Conservation (phyloP, 2,329 filamentous ascomycete species). For the Fusarium acutatum region DNA sequence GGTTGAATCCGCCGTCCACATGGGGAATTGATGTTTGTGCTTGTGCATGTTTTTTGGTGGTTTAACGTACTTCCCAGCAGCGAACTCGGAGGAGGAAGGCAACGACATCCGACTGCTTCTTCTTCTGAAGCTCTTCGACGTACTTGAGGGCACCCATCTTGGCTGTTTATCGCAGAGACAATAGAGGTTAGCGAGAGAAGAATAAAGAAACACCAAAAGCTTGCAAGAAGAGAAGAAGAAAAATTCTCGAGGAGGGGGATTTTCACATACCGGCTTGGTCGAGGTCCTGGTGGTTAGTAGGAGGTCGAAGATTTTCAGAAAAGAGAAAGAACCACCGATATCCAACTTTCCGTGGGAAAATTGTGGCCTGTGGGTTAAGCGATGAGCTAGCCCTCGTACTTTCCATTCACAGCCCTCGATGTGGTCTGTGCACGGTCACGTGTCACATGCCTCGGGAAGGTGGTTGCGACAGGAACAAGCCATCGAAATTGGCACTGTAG, state of each 20-base stretch:
- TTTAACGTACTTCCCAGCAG: constrained; percentile 97
- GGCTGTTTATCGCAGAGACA: constrained; percentile 50
- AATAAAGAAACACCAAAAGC: not conserved
- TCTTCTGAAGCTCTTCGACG: constrained; percentile 99
- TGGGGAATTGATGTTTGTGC: constrained; percentile 42
- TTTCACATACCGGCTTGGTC: constrained; percentile 49
- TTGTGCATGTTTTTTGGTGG: constrained; percentile 41
- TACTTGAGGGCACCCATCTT: constrained; percentile 99
- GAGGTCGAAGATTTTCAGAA: constrained; percentile 37
- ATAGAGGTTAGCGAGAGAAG: constrained; percentile 39
- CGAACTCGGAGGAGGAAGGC: constrained; percentile 99
- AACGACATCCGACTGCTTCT: constrained; percentile 99
- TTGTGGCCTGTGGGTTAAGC: constrained; percentile 45
- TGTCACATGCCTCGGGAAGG: not conserved
- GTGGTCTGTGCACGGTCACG: not conserved
- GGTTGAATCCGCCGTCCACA: constrained; percentile 47
- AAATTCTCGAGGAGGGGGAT: not conserved
- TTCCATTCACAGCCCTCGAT: not conserved
- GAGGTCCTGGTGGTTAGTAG: constrained; percentile 51
- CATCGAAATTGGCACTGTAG: not conserved
- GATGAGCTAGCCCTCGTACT: constrained; percentile 28
- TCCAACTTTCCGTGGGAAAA: constrained; percentile 15
- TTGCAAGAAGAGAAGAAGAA: not conserved
- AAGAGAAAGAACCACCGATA: constrained; percentile 17
- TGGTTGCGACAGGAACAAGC: not conserved